These are phyloP conservation scores for Metarhizium robertsii DNA, from an alignment of 2,329 filamentous ascomycete species.

Conservation along the genomic window DNA sequence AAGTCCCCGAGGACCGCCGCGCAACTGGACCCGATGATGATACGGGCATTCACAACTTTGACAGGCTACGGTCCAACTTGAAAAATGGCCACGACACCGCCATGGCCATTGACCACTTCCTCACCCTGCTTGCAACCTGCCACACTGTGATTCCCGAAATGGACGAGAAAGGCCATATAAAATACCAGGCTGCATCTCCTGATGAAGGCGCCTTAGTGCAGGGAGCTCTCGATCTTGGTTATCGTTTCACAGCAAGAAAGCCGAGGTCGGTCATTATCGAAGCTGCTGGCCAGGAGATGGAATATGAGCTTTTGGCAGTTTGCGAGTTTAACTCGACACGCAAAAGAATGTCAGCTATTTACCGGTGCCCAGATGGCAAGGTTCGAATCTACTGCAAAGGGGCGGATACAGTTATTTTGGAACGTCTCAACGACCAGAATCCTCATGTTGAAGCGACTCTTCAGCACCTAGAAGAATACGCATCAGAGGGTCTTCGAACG, in stretches of 20 bases:
- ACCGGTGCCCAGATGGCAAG: constrained; percentile 91
- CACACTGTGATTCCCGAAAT: constrained; percentile 96
- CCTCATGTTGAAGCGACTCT: constrained; percentile 83
- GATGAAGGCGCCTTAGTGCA: constrained; percentile 96
- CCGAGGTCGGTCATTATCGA: constrained; percentile 80
- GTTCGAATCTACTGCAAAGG: constrained; percentile 92
- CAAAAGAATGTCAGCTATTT: constrained; percentile 97
- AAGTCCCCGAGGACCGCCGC: constrained; percentile 82
- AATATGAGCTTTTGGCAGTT: constrained; percentile 91
- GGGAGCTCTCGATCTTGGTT: constrained; percentile 76
- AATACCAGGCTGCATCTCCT: constrained; percentile 95
- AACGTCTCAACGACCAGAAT: constrained; percentile 76
- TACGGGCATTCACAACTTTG: constrained; percentile 77
- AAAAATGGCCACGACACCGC: constrained; percentile 41
- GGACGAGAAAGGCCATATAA: constrained; percentile 74
- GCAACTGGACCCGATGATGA: constrained; percentile 74
- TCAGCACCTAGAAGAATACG: constrained; percentile 95
- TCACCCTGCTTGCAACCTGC: constrained; percentile 78
- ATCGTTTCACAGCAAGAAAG: constrained; percentile 84
- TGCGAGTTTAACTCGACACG: constrained; percentile 94
- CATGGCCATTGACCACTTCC: constrained; percentile 63
- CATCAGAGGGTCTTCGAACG: constrained; percentile 88
- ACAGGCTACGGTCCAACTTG: constrained; percentile 61
- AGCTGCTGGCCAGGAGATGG: constrained; percentile 59
- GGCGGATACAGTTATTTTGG: constrained; percentile 93